phyloP scores from a whole-genome alignment of 768 basidiomycete species.

The Serendipita vermifera region DNA sequence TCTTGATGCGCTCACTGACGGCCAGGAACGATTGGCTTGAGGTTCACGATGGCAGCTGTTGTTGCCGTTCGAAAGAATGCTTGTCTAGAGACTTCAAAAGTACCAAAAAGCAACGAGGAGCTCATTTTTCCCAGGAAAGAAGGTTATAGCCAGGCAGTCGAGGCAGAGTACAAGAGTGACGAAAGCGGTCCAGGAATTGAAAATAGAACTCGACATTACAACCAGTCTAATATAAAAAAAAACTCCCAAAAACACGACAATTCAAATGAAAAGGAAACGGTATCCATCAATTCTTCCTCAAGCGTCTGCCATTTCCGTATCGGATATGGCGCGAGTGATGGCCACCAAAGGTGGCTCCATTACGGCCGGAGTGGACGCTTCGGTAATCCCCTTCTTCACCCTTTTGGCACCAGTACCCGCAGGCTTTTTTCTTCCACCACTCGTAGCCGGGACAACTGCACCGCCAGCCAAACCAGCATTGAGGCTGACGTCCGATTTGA shows the following conservation, averaged over 20 bases:
- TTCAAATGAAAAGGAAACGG: background rate
- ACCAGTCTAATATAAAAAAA: no score
- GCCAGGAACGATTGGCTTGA: constrained; percentile 87
- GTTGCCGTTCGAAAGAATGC: constrained; percentile 49
- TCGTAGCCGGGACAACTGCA: background rate
- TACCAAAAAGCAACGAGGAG: constrained; percentile 12
- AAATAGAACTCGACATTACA: no score
- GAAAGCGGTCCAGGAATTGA: no score
- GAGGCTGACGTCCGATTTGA: background rate
- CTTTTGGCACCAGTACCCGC: background rate
- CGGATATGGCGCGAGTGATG: background rate
- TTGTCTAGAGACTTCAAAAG: constrained; percentile 14
- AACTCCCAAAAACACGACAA: background rate
- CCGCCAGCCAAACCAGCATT: background rate
- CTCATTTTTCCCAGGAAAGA: background rate
- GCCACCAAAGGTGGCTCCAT: background rate
- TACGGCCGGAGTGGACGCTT: background rate
- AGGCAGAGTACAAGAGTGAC: background rate
- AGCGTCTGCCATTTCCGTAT: constrained; percentile 1
- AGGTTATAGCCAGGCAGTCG: no score
- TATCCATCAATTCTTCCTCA: background rate
- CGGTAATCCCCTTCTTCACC: background rate
- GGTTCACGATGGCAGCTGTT: constrained; percentile 81
- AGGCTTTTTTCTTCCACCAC: background rate
- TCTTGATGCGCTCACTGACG: constrained; percentile 42